Evolutionary conservation across 371 early-diverging fungal species (phyloP).

Genomic region (Haplosporangium sp.): DNA sequence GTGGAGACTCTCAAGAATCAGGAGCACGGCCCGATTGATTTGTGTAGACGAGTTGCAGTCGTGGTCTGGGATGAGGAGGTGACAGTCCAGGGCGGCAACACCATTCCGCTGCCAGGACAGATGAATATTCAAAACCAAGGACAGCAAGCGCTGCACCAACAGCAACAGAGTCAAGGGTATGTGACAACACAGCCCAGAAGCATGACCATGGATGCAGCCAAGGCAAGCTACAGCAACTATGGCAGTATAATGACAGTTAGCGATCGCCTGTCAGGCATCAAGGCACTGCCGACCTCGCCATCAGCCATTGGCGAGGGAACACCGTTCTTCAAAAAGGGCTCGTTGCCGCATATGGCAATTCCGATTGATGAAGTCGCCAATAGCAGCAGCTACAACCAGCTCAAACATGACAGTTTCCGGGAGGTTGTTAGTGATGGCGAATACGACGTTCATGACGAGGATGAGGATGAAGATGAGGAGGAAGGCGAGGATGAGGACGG

Average conservation of each 20-base stretch:
- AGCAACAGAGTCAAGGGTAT: constrained; percentile 15
- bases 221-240: constrained; percentile 19
- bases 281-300: constrained; percentile 21
- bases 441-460: constrained; percentile 26
- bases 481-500: constrained; percentile 31
- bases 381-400: not conserved
- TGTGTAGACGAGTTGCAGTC: constrained; percentile 64
- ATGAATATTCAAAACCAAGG: not conserved
- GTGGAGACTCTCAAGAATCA: constrained; percentile 73
- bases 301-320: constrained; percentile 22
- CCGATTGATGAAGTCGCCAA: constrained; percentile 5
- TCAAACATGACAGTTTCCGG: constrained; percentile 31
- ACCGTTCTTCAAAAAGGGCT: constrained; percentile 8
- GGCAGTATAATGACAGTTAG: constrained; percentile 27
- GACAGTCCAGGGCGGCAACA: constrained; percentile 20
- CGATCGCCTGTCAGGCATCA: constrained; percentile 14
- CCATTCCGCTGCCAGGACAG: constrained; percentile 1
- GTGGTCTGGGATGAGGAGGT: constrained; percentile 69
- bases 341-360: constrained; percentile 17
- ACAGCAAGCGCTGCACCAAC: not conserved
- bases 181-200: constrained; percentile 24
- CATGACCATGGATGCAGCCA: constrained; percentile 30
- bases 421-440: constrained; percentile 52
- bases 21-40: constrained; percentile 66
- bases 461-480: constrained; percentile 20